A percentile compares a stretch with the other conserved stretches of the same genome.
These are phyloP conservation scores for Leersia perrieri DNA, from an alignment of 176 grass and related monocot genomes.

Conservation along the genomic window DNA sequence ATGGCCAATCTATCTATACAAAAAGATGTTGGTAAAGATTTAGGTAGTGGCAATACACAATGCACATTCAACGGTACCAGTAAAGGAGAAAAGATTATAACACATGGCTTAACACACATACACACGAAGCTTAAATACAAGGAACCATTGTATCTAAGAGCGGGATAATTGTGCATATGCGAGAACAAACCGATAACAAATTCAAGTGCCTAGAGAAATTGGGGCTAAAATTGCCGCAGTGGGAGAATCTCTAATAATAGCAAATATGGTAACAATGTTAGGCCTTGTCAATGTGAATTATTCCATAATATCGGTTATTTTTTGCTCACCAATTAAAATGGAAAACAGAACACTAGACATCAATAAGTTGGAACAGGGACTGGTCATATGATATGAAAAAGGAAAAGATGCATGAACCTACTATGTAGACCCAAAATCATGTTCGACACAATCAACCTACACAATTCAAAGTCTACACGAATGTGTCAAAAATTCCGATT, in stretches of 20 bases:
- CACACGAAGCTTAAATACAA: not conserved
- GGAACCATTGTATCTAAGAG: not conserved
- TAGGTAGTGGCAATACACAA: not conserved
- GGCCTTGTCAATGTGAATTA: not conserved
- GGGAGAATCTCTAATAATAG: slow-evolving; percentile 6
- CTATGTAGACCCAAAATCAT: not conserved
- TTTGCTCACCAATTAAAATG: not conserved
- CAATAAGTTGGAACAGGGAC: not conserved
- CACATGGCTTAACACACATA: not conserved
- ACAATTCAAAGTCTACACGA: not conserved
- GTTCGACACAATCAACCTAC: not conserved
- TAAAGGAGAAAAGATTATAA: not conserved
- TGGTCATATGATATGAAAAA: not conserved
- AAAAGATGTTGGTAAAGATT: not conserved
- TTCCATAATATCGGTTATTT: not conserved
- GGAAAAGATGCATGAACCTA: not conserved
- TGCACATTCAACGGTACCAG: not conserved
- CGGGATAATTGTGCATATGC: not conserved
- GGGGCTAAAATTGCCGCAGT: not conserved
- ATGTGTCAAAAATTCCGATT: slow-evolving; percentile 14
- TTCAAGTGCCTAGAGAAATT: not conserved
- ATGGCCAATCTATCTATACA: not conserved
- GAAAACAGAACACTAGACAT: not conserved
- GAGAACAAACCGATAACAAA: not conserved
- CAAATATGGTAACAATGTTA: not conserved